Percentiles rank a stretch among this genome's conserved stretches.
phyloP scores from a whole-genome alignment of 345 rosid species.

The Nephelium lappaceum region DNA sequence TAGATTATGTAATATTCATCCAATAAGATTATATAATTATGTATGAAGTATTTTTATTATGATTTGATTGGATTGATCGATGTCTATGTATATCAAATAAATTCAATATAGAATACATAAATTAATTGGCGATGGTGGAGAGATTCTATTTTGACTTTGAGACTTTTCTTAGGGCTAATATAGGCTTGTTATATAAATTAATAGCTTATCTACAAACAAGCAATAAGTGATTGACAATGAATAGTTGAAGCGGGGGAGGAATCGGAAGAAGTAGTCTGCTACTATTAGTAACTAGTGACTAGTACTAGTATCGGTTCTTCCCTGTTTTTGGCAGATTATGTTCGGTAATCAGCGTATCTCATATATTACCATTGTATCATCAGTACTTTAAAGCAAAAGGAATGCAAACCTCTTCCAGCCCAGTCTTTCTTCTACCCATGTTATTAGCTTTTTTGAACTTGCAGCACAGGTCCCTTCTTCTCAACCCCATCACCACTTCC shows the following conservation, averaged over 20 bases:
- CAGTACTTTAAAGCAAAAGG: not conserved
- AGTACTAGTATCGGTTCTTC: slow-evolving; percentile 21
- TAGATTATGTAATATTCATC: too few relatives aligned
- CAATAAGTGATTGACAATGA: not conserved
- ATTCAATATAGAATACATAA: not conserved
- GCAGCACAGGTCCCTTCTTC: not conserved
- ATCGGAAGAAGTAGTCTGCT: slow-evolving; percentile 10
- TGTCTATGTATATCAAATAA: not conserved
- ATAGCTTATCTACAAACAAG: not conserved
- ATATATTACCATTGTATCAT: not conserved
- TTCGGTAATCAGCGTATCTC: slow-evolving; percentile 13
- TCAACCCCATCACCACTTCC: not conserved
- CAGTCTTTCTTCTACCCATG: not conserved
- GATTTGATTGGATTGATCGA: not conserved
- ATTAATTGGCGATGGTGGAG: slow-evolving; percentile 2
- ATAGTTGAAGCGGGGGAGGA: not conserved
- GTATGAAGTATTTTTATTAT: too few relatives aligned
- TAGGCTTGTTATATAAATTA: not conserved
- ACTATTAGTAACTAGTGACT: slow-evolving; percentile 29
- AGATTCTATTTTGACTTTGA: slow-evolving; percentile 26
- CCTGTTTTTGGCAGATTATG: slow-evolving; percentile 12
- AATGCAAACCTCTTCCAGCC: not conserved
- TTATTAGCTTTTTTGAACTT: not conserved
- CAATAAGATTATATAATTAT: too few relatives aligned
- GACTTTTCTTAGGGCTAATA: not conserved